phyloP scores from a whole-genome alignment of 129 eudicot species.

The Lactuca sativa region DNA sequence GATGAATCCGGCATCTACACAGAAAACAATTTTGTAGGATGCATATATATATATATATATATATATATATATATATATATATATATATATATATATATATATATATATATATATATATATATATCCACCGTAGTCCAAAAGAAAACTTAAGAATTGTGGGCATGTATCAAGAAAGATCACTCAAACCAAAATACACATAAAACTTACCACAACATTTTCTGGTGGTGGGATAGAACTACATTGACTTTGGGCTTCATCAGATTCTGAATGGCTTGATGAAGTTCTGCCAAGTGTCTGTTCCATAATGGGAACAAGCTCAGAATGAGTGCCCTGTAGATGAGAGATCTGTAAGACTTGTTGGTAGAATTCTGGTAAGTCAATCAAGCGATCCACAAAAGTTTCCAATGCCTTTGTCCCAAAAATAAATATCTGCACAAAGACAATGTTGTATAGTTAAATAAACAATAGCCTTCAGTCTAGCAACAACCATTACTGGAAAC shows the following conservation, averaged over 20 bases:
- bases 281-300: constrained; percentile 68
- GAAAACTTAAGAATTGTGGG: no score
- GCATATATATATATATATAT: no score
- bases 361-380: constrained; percentile 97
- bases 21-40: neutral
- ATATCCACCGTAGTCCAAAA: no score
- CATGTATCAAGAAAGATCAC: neutral
- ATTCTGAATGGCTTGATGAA: constrained; percentile 60
- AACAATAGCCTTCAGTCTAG: neutral
- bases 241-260: constrained; percentile 56
- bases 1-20: constrained; percentile 34
- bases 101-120: no score
- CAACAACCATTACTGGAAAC: constrained; percentile 15
- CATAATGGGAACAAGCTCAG: constrained; percentile 73
- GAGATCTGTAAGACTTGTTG: constrained; percentile 87
- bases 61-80: no score
- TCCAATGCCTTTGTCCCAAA: constrained; percentile 92
- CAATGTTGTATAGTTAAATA: neutral
- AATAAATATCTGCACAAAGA: constrained; percentile 67
- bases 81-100: no score
- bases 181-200: neutral
- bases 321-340: constrained; percentile 73
- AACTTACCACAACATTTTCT: constrained; percentile 46
- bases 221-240: constrained; percentile 40
- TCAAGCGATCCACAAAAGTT: constrained; percentile 83